A percentile compares a stretch with the other conserved stretches of the same genome.
Conservation (phyloP, 2,329 filamentous ascomycete species). For the Chaetomiaceae sp. region DNA sequence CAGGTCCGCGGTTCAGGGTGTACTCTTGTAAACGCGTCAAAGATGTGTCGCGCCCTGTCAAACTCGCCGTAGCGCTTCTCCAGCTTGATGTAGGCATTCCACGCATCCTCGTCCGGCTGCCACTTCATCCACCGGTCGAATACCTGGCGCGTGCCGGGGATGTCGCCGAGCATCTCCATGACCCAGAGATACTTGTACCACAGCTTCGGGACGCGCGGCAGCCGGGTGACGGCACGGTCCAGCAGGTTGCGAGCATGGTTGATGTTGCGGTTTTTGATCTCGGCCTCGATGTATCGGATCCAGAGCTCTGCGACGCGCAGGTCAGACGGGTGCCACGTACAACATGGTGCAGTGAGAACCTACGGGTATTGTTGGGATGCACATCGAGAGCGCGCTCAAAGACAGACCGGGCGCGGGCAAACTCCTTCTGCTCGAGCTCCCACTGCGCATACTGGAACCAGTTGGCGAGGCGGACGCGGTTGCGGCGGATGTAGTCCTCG, state of each 20-base stretch:
- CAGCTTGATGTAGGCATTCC: slow-evolving; percentile 93
- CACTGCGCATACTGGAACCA: slow-evolving; percentile 97
- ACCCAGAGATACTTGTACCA: slow-evolving; percentile 99
- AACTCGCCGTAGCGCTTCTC: slow-evolving; percentile 94
- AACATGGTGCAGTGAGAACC: slow-evolving; percentile 43
- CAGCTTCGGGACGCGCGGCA: slow-evolving; percentile 88
- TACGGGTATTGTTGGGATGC: slow-evolving; percentile 70
- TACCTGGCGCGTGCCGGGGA: slow-evolving; percentile 84
- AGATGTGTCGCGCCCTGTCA: slow-evolving; percentile 83
- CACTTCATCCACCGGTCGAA: slow-evolving; percentile 99
- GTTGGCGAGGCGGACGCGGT: slow-evolving; percentile 94
- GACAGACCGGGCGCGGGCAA: slow-evolving; percentile 79
- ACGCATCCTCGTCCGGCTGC: slow-evolving; percentile 94
- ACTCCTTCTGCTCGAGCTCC: slow-evolving; percentile 98
- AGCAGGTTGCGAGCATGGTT: slow-evolving; percentile 93
- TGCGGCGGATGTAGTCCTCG: slow-evolving; percentile 94
- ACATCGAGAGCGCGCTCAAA: slow-evolving; percentile 94
- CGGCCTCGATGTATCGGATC: slow-evolving; percentile 90
- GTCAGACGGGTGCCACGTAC: slow-evolving; percentile 7
- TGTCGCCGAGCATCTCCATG: slow-evolving; percentile 95
- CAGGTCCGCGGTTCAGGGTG: slow-evolving; percentile 94
- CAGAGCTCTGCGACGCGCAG: slow-evolving; percentile 50
- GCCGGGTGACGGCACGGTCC: slow-evolving; percentile 86
- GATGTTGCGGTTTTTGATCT: slow-evolving; percentile 94
- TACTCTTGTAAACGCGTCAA: slow-evolving; percentile 81